Conservation (phyloP, 2,329 filamentous ascomycete genomes). For the Cordyceps farinosa region DNA sequence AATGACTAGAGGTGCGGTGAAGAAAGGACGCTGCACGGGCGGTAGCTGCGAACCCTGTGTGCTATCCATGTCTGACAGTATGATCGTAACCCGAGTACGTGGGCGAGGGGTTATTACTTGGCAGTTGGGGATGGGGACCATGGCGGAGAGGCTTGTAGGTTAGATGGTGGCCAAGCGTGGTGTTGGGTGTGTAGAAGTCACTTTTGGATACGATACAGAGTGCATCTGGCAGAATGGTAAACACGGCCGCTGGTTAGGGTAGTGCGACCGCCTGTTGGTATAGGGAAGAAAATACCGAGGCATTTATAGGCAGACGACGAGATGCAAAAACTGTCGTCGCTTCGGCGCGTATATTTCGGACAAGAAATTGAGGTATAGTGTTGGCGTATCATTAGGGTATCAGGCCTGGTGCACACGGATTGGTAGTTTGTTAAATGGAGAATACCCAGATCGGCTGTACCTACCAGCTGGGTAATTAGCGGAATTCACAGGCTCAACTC, state of each 20-base stretch:
- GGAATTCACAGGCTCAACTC: not conserved
- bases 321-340: not conserved
- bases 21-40: not conserved
- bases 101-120: not conserved
- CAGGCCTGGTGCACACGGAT: not conserved
- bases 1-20: not conserved
- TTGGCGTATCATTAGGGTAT: not conserved
- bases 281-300: not conserved
- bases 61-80: not conserved
- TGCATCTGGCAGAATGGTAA: not conserved
- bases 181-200: not conserved
- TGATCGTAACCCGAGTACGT: not conserved
- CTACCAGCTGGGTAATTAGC: not conserved
- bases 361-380: not conserved
- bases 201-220: not conserved
- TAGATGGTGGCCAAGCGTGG: not conserved
- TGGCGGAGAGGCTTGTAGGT: not conserved
- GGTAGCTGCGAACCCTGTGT: not conserved
- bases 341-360: not conserved
- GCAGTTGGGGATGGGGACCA: not conserved
- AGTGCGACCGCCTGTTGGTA: not conserved
- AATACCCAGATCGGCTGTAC: not conserved
- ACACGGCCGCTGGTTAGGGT: not conserved
- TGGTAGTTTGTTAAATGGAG: not conserved
- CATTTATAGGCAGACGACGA: not conserved